phyloP scores from a whole-genome alignment of 352 stramenopile species.

The Pythium sukuiense region DNA sequence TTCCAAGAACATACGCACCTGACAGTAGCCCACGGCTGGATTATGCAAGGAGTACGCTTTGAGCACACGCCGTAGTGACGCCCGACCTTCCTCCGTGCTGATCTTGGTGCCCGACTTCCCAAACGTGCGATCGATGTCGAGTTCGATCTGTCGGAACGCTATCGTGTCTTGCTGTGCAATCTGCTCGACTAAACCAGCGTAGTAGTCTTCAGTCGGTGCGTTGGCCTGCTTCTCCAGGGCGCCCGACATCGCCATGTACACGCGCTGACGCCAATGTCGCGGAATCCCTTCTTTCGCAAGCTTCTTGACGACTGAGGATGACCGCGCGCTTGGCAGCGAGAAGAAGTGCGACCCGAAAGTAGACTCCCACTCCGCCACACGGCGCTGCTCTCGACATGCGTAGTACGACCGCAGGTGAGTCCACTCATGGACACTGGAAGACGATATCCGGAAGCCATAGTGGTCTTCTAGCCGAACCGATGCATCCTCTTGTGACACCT shows the following conservation, averaged over 20 bases:
- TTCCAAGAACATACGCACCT: slow-evolving; percentile 32
- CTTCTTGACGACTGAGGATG: slow-evolving; percentile 31
- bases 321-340: slow-evolving; percentile 14
- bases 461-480: slow-evolving; percentile 43
- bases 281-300: slow-evolving; percentile 57
- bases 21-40: slow-evolving; percentile 80
- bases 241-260: slow-evolving; percentile 76
- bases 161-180: slow-evolving; percentile 45
- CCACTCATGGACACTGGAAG: slow-evolving; percentile 41
- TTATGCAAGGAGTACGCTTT: slow-evolving; percentile 82
- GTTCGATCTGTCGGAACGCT: slow-evolving; percentile 80
- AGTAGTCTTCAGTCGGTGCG: slow-evolving; percentile 45
- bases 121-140: slow-evolving; percentile 88
- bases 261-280: slow-evolving; percentile 55
- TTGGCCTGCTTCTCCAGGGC: slow-evolving; percentile 55
- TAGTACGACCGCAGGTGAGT: slow-evolving; percentile 69
- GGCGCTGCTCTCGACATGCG: slow-evolving; percentile 68
- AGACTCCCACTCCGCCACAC: slow-evolving; percentile 61
- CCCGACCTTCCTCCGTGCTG: slow-evolving; percentile 49
- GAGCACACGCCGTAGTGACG: slow-evolving; percentile 65
- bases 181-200: slow-evolving; percentile 46
- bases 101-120: slow-evolving; percentile 69
- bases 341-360: slow-evolving; percentile 51
- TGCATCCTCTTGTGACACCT: slow-evolving; percentile 33
- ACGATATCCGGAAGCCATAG: slow-evolving; percentile 69